These are phyloP conservation scores for Hanseniaspora uvarum DNA, from an alignment of 1,139 yeast genomes.

Conservation along the genomic window DNA sequence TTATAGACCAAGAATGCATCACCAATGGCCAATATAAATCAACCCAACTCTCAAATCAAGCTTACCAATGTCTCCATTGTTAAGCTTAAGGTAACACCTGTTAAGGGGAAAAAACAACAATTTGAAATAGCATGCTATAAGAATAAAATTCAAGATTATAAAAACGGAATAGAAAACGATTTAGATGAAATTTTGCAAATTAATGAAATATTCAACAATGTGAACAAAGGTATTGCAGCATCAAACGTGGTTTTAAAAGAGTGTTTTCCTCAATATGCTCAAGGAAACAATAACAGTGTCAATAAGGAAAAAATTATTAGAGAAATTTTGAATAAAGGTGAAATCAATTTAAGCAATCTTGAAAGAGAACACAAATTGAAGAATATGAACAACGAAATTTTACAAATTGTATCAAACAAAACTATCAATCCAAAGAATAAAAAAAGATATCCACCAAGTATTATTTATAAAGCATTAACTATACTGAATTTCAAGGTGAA, in stretches of 20 bases:
- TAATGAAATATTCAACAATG: constrained; percentile 88
- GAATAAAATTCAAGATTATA: constrained; percentile 92
- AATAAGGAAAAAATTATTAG: constrained; percentile 52
- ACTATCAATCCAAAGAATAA: constrained; percentile 84
- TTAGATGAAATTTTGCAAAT: constrained; percentile 91
- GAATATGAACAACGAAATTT: constrained; percentile 72
- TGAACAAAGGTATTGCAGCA: constrained; percentile 90
- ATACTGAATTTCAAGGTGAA: constrained; percentile 74
- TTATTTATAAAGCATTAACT: constrained; percentile 77
- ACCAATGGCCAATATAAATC: constrained; percentile 47
- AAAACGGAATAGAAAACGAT: constrained; percentile 79
- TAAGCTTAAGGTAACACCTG: constrained; percentile 39
- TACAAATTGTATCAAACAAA: constrained; percentile 75
- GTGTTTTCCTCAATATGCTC: constrained; percentile 66
- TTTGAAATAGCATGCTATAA: constrained; percentile 95
- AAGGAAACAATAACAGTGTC: constrained; percentile 22
- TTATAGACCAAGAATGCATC: too few relatives aligned
- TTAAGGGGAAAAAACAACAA: constrained; percentile 73
- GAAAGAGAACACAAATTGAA: constrained; percentile 70
- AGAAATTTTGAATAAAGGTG: constrained; percentile 81
- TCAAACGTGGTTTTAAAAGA: constrained; percentile 70
- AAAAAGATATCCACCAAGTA: constrained; percentile 86
- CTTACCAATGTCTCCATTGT: constrained; percentile 91
- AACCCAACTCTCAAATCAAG: constrained; percentile 79
- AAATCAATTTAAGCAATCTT: constrained; percentile 85